Base-by-base conservation (phyloP, 2,329 filamentous ascomycete genomes). In the Tolypocladium ophioglossoides region DNA sequence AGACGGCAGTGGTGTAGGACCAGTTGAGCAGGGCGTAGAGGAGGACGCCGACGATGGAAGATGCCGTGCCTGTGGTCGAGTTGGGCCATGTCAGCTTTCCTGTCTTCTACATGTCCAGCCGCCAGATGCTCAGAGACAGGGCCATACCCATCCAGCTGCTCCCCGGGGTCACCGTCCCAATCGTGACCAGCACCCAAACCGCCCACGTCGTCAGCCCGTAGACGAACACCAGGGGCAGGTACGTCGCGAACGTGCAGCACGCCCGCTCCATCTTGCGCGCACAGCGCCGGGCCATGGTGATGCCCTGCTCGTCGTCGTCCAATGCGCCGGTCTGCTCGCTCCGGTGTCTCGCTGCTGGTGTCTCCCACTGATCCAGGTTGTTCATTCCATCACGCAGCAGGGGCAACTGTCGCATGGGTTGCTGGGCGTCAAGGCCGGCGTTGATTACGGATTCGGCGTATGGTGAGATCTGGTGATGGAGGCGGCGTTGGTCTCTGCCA, bases 181-280 rank as follows among this genome's bases (percentile, higher is more conserved):
- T 87, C 54, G 78, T 84, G 50, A 87, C 79, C 62, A 91, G 80
- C 10, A 96, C 91, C 79, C 87, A 96, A n/a, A 87, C 82, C 2
- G 90, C 91, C 94, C 94, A 99, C 12, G 87, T 87, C n/a, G 90
- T 92, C 61, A 96, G 71, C 54, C 86, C 80, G 66, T 96, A 96
- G 55, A 97, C 89, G 66, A 97, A 96, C 32, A 76, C 75, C 20
- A 97, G 78, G n/a, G 92, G 92, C 61, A 95, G 89, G 70, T 91
- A 96, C 30, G 83, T 88, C 52, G 87, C 78, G 57, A 84, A 81
- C 46, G 78, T 74, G 74, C 91, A 97, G 77, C 91, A 96, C 65
- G 82, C 85, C 51, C 91, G 86, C 77, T 96, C 91, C 63, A 88
- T 53, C 68, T 79, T 82, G 59, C 87, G 79, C 50, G 82, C 85